These are phyloP conservation scores for Cercospora sojina DNA, from an alignment of 2,329 filamentous ascomycete genomes.

Conservation along the genomic window DNA sequence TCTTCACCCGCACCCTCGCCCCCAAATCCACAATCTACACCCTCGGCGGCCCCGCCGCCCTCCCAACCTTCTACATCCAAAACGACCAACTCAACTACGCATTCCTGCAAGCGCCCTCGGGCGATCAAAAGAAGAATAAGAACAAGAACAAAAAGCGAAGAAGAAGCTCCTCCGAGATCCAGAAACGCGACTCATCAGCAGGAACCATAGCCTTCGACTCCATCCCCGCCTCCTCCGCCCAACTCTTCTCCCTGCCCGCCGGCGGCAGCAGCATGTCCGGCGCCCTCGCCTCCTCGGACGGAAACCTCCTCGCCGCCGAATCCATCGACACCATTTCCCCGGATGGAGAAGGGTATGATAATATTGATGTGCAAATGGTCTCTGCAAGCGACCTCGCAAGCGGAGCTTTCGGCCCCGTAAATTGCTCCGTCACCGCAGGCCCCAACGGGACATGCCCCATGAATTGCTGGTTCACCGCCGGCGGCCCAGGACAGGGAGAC, in stretches of 20 bases:
- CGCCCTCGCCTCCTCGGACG: neutral
- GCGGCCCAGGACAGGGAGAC: neutral
- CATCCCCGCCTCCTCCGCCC: neutral
- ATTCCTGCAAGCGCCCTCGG: neutral
- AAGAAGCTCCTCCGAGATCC: too few species aligned
- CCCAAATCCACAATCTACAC: neutral
- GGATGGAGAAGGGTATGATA: neutral
- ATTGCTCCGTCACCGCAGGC: neutral
- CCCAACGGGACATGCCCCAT: slow-evolving; percentile 4
- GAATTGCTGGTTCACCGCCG: neutral
- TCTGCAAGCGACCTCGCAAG: neutral
- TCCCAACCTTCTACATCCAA: slow-evolving; percentile 10
- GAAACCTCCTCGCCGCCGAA: neutral
- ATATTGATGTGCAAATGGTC: slow-evolving; percentile 4
- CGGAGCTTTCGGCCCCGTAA: neutral
- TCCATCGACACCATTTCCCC: neutral
- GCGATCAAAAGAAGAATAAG: neutral
- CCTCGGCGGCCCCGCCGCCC: neutral
- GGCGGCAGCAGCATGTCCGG: slow-evolving; percentile 1
- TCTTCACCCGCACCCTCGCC: neutral
- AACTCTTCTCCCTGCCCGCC: slow-evolving; percentile 2
- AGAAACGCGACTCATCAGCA: neutral
- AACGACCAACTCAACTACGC: slow-evolving; percentile 9
- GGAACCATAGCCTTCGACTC: slow-evolving; percentile 5
- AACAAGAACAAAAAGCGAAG: neutral